Evolutionary conservation across 441 rosid species (phyloP), one percentile per base, ranked within the genome.

Genomic region (Brassica hybrid): DNA sequence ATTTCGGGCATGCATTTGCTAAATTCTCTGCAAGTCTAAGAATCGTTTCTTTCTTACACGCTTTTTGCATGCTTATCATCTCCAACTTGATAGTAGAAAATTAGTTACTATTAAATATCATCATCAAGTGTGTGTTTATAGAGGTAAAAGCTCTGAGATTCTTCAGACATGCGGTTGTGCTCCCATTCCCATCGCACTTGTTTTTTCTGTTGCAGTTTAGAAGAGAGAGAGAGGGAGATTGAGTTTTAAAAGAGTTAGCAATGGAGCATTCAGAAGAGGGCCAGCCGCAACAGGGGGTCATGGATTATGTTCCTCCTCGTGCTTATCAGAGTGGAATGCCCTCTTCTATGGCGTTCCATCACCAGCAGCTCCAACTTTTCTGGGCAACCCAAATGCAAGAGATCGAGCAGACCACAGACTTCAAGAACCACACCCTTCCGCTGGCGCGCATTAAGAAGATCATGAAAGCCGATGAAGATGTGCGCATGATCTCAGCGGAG

Each of bases 391-490:
- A 90, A 69, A 87, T 90, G 94, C 96, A 88, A 45, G 97, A 94
- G 79, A 85, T 94, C 54, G 97, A 90, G 75, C 97, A 87, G 57
- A 86, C 91, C 0, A 59, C 70, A 0, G 98, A 94, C 83, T 94
- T 94, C 88, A 94, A 86, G 87, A 94, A 88, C 69, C 97, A 94
- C 80, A 90, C 88, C 76, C 93, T 94, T 66, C 97, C 98, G 0
- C 90, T 91, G 3, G 98, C 98, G 48, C 88, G 96, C 73, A 90
- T 94, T 68, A 94, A 94, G 86, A 94, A 94, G 82, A 94, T 94
- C 76, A 94, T 94, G 98, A 94, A 94, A 84, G 96, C 96, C 10
- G 97, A 94, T 68, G 97, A 91, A 83, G 98, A 94, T 74, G 97
- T 94, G 7, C 81, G 98, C 25, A 94, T 94, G 98, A 94, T 94